phyloP scores from a whole-genome alignment of 225 moss, liverwort and hornwort genomes.

The Physcomitrellopsis africana region DNA sequence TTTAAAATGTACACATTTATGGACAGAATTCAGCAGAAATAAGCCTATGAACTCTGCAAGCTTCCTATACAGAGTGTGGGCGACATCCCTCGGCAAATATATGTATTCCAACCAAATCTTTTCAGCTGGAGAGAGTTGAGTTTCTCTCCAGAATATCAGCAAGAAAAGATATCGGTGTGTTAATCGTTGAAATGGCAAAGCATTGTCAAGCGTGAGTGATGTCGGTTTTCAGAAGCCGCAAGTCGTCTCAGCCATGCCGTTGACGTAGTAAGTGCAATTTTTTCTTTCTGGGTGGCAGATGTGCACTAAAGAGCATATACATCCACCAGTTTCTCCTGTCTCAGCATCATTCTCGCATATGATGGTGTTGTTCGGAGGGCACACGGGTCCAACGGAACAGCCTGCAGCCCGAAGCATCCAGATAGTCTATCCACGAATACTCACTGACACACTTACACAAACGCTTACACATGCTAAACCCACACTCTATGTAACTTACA shows the following conservation, averaged over 20 bases:
- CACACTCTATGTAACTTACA: too few species aligned
- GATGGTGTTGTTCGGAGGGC: background rate
- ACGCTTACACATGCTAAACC: background rate
- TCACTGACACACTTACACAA: background rate
- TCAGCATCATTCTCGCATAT: slow-evolving; percentile 22
- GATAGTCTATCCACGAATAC: background rate
- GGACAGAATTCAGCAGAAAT: too few species aligned
- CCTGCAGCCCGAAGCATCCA: slow-evolving; percentile 4
- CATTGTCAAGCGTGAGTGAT: background rate
- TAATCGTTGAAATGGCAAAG: background rate
- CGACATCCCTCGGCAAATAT: too few species aligned
- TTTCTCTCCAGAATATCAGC: background rate
- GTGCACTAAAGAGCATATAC: slow-evolving; percentile 22
- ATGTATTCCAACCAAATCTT: too few species aligned
- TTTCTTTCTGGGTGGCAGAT: slow-evolving; percentile 19
- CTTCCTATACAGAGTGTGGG: too few species aligned
- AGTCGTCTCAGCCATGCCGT: background rate
- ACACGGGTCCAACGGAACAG: slow-evolving; percentile 29
- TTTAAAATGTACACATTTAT: too few species aligned
- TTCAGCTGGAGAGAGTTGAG: too few species aligned
- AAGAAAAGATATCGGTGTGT: background rate
- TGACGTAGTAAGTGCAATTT: background rate
- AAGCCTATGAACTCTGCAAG: too few species aligned
- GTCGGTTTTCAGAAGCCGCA: slow-evolving; percentile 17
- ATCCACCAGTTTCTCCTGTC: slow-evolving; percentile 23